phyloP scores from a whole-genome alignment of 176 grass and related monocot species.

The Dendrocalamus sinicus region DNA sequence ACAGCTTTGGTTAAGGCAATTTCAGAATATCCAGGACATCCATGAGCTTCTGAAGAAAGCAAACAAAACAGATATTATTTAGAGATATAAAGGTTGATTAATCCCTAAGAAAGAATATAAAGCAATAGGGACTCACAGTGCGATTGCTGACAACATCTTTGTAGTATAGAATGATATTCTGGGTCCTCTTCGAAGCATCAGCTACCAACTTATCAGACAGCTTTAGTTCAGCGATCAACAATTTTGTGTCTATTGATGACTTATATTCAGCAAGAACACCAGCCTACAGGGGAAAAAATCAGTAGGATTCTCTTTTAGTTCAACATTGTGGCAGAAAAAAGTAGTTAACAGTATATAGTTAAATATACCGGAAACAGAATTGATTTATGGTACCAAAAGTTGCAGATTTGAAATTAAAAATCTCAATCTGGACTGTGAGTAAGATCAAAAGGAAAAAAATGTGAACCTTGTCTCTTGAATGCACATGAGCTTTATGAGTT shows the following conservation, averaged over 20 bases:
- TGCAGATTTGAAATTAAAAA: background rate
- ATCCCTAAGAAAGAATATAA: no score
- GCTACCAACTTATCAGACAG: constrained; percentile 55
- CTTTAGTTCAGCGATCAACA: constrained; percentile 63
- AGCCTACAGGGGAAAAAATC: constrained; percentile 60
- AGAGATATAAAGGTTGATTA: no score
- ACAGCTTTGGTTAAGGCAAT: constrained; percentile 37
- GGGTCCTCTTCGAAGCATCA: constrained; percentile 70
- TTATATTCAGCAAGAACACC: constrained; percentile 82
- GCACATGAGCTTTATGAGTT: constrained; percentile 84
- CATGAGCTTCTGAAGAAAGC: no score
- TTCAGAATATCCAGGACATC: no score
- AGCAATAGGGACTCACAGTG: no score
- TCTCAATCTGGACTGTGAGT: background rate
- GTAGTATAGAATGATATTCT: constrained; percentile 83
- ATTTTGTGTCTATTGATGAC: constrained; percentile 63
- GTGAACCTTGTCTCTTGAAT: constrained; percentile 68
- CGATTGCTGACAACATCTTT: constrained; percentile 78
- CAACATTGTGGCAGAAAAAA: background rate
- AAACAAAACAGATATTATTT: no score
- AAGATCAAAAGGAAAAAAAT: constrained; percentile 19
- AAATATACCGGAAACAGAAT: background rate
- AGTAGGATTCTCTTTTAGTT: constrained; percentile 34
- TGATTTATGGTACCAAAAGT: background rate
- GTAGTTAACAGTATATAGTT: background rate